Evolutionary conservation across 148 eudicot genomes (phyloP), one percentile per base, ranked within the genome.

Genomic region (Agrostemma githago): DNA sequence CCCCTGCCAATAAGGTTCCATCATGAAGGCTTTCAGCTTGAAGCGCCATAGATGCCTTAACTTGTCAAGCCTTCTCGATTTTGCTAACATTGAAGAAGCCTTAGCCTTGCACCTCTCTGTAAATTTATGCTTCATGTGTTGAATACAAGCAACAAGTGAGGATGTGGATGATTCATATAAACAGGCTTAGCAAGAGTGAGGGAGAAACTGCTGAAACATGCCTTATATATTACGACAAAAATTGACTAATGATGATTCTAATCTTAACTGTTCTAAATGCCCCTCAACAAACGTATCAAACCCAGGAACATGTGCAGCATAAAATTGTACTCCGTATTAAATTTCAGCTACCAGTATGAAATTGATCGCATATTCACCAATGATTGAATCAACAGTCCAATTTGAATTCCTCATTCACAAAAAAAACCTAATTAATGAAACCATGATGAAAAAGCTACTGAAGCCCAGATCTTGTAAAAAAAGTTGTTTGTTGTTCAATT

Each of bases 51-150:
- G 92, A 69, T 54, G 84, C 88, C 83, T 92, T 89, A 61, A 77
- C 77, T 78, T 89, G 83, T 80, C 86, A 88, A 73, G 99, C 93
- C 85, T 90, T 90, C 79, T 90, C 99, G 88, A 90, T 85, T 89
- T 95, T 6, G 89, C 85, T 61, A 89, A 70, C 96, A 95, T 88
- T 43, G 86, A 74, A 14, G 87, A 88, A 74, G 99, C 97, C 78
- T 85, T 90, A 78, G 73, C 74, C 85, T 90, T 92, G 89, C 96
- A 90, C 81, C 85, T 92, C 73, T 92, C 99, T 60, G 90, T 92
- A 80, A 95, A 92, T 88, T 95, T 95, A 89, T 95, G 99, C 99
- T 95, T 71, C 67, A 70, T 68, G 53, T 58, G 8, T 2, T 59
- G 46, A 11, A 72, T 4, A 20, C 39, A 65, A 4, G 43, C 60